These are phyloP conservation scores for Holtermanniella nyarrowii DNA, from an alignment of 768 basidiomycete species.

Conservation along the genomic window DNA sequence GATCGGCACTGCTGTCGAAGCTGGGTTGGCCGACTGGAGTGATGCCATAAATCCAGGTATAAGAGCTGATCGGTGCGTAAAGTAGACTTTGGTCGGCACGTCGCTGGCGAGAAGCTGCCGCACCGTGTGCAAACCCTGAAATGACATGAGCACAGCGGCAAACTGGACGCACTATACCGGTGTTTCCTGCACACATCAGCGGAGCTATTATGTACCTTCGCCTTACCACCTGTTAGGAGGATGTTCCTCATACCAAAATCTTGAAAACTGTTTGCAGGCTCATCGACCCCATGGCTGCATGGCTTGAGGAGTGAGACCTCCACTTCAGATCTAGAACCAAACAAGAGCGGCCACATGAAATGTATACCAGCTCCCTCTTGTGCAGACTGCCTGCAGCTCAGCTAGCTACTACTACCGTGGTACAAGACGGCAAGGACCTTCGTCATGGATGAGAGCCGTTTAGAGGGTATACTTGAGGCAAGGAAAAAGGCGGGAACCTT, in stretches of 20 bases:
- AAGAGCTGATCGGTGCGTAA: background rate
- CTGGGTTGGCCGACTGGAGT: background rate
- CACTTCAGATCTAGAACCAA: too few species aligned
- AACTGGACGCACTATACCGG: background rate
- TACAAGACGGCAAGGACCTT: too few species aligned
- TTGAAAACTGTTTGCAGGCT: too few species aligned
- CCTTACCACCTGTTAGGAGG: background rate
- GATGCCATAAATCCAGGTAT: background rate
- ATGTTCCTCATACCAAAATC: background rate
- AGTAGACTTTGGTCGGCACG: background rate
- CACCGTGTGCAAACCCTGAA: background rate
- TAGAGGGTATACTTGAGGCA: slow-evolving; percentile 16
- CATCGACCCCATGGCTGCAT: too few species aligned
- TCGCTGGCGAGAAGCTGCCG: background rate
- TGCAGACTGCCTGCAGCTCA: too few species aligned
- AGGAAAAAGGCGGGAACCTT: slow-evolving; percentile 28
- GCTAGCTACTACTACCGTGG: too few species aligned
- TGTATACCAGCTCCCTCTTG: too few species aligned
- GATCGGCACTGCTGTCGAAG: background rate
- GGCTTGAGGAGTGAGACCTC: too few species aligned
- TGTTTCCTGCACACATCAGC: background rate
- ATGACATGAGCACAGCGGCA: background rate
- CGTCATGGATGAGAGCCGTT: slow-evolving; percentile 15
- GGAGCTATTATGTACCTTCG: background rate
- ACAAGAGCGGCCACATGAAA: too few species aligned